These are phyloP conservation scores for Ustilago xerochloae DNA, from an alignment of 1,284 basidiomycete genomes.

Conservation along the genomic window DNA sequence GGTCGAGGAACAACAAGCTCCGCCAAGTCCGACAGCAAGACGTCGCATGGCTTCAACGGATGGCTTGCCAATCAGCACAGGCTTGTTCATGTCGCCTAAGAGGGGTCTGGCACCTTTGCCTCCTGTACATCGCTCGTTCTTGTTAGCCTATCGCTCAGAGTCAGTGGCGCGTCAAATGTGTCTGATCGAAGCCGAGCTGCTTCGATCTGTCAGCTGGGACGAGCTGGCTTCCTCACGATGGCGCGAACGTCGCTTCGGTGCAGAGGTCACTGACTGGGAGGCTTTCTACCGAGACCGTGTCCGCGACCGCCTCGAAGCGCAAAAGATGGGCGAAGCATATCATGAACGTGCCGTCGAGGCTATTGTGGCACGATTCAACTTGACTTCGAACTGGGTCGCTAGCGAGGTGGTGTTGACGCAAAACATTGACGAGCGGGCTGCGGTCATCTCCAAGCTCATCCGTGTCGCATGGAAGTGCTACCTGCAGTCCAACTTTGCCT, in stretches of 20 bases:
- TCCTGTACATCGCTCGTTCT: slow-evolving; percentile 58
- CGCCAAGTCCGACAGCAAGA: not conserved
- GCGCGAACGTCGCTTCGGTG: slow-evolving; percentile 68
- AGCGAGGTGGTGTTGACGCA: slow-evolving; percentile 76
- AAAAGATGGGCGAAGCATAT: slow-evolving; percentile 61
- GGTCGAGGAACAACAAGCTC: not conserved
- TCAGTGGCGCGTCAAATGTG: slow-evolving; percentile 81
- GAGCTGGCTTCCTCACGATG: slow-evolving; percentile 76
- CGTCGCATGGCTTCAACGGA: not conserved
- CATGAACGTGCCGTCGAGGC: slow-evolving; percentile 69
- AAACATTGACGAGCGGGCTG: slow-evolving; percentile 73
- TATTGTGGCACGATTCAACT: slow-evolving; percentile 86
- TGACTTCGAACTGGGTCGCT: slow-evolving; percentile 83
- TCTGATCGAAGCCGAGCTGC: slow-evolving; percentile 87
- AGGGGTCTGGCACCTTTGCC: slow-evolving; percentile 17
- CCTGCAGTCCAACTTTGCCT: slow-evolving; percentile 80
- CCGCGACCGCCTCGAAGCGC: slow-evolving; percentile 75
- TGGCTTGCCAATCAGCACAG: not conserved
- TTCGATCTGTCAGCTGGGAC: slow-evolving; percentile 83
- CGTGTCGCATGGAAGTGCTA: slow-evolving; percentile 91
- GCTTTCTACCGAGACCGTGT: slow-evolving; percentile 81
- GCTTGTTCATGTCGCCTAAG: slow-evolving; percentile 7
- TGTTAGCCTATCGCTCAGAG: slow-evolving; percentile 70
- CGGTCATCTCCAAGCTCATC: slow-evolving; percentile 82
- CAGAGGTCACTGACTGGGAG: slow-evolving; percentile 83